Conservation (phyloP, 2,329 filamentous ascomycete genomes). For the Chalaropsis ovoidea region DNA sequence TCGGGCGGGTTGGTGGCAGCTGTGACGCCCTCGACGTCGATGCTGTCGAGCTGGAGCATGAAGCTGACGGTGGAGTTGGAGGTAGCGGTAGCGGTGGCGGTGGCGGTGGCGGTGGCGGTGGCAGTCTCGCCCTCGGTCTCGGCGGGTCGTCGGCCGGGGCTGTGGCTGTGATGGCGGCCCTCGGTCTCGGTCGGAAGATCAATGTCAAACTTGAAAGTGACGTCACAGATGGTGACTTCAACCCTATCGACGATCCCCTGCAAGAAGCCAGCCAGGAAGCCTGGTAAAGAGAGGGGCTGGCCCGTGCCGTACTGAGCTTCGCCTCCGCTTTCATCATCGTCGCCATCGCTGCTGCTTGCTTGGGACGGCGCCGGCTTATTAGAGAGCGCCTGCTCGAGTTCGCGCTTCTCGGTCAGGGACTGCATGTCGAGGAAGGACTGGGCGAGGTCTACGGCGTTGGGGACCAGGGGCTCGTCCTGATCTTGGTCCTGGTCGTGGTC, state of each 20-base stretch:
- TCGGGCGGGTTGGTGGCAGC: neutral
- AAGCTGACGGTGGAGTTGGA: constrained; percentile 46
- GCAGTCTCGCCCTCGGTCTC: neutral
- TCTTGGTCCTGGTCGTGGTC: too few relatives aligned
- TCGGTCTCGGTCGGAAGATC: constrained; percentile 33
- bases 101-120: neutral
- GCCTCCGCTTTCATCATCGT: constrained; percentile 50
- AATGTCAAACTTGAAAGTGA: constrained; percentile 57
- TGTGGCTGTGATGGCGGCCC: neutral
- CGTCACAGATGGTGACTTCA: constrained; percentile 53
- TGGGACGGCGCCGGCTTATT: constrained; percentile 37
- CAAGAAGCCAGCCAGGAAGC: constrained; percentile 60
- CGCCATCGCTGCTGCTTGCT: constrained; percentile 49
- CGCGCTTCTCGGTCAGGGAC: constrained; percentile 52
- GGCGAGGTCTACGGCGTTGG: constrained; percentile 62
- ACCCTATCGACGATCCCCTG: constrained; percentile 64
- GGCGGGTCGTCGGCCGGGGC: neutral
- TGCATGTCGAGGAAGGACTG: constrained; percentile 69
- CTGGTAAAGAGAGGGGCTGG: constrained; percentile 56
- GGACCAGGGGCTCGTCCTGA: constrained; percentile 41
- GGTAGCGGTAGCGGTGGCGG: too few relatives aligned
- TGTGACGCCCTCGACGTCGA: constrained; percentile 59
- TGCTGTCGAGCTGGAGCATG: constrained; percentile 52
- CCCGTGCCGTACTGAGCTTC: constrained; percentile 53
- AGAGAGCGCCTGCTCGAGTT: constrained; percentile 59